Conservation (phyloP, 164 flowering plant genomes). For the Amborella trichopoda region DNA sequence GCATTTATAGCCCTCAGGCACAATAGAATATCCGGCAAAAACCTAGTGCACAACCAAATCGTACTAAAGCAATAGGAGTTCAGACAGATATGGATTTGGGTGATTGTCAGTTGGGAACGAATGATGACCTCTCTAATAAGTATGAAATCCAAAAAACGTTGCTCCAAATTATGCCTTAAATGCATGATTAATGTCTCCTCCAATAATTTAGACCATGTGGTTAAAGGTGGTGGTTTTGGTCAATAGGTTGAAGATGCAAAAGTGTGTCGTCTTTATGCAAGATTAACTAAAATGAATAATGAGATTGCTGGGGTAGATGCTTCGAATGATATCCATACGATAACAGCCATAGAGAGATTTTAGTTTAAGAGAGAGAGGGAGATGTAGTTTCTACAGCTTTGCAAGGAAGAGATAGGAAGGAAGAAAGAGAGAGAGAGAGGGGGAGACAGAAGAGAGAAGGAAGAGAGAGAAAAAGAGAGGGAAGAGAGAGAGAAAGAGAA, state of each 20-base stretch:
- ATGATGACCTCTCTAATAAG: slow-evolving; percentile 9
- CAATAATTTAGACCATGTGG: slow-evolving; percentile 13
- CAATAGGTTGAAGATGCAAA: slow-evolving; percentile 44
- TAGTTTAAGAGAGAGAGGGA: too few species aligned
- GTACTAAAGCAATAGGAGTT: slow-evolving; percentile 40
- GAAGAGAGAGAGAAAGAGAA: too few species aligned
- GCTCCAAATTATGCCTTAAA: slow-evolving; percentile 50
- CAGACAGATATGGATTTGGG: slow-evolving; percentile 44
- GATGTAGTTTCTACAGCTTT: too few species aligned
- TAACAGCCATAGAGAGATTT: too few species aligned
- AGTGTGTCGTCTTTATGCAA: slow-evolving; percentile 33
- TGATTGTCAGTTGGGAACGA: slow-evolving; percentile 3
- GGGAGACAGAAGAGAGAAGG: too few species aligned
- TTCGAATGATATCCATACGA: slow-evolving; percentile 37
- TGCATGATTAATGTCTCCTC: slow-evolving; percentile 20
- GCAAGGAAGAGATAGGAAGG: too few species aligned
- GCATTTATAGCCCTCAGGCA: too few species aligned
- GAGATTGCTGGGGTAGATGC: slow-evolving; percentile 37
- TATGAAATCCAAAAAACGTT: slow-evolving; percentile 27
- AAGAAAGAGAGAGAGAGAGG: too few species aligned
- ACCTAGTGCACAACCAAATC: slow-evolving; percentile 6
- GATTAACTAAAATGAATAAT: slow-evolving; percentile 44
- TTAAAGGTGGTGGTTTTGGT: slow-evolving; percentile 13
- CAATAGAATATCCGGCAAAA: slow-evolving; percentile 9
- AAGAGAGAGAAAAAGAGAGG: too few species aligned